Conservation (phyloP, 1,139 yeast species). For the Zygoascus meyerae region DNA sequence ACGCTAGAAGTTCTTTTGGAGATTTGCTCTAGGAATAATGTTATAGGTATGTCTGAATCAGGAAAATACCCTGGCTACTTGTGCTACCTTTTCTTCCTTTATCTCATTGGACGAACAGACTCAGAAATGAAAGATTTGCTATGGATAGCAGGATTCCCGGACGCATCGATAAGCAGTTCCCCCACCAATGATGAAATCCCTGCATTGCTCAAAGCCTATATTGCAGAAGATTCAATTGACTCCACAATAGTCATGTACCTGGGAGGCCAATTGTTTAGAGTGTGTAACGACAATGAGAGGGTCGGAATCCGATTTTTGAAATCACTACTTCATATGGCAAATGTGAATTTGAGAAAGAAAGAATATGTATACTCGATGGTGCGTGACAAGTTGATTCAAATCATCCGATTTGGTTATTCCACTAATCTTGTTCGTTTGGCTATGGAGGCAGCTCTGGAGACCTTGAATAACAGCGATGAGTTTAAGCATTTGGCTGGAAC, state of each 20-base stretch:
- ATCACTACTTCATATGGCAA: constrained; percentile 41
- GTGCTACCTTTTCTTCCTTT: constrained; percentile 53
- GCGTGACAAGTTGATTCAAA: constrained; percentile 19
- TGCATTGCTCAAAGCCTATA: constrained; percentile 49
- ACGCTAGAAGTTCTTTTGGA: constrained; percentile 48
- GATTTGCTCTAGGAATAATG: constrained; percentile 38
- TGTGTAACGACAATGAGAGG: constrained; percentile 47
- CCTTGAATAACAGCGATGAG: constrained; percentile 19
- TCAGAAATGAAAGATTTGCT: constrained; percentile 44
- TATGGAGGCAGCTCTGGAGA: constrained; percentile 19
- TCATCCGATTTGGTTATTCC: constrained; percentile 22
- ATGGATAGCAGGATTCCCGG: constrained; percentile 43
- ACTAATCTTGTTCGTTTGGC: constrained; percentile 19
- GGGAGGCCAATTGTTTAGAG: constrained; percentile 48
- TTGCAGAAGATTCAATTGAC: constrained; percentile 38
- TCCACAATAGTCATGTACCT: constrained; percentile 47
- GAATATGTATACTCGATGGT: constrained; percentile 25
- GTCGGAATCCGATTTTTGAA: constrained; percentile 50
- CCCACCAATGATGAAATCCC: constrained; percentile 38
- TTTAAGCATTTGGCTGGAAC: constrained; percentile 17
- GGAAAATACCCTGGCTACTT: constrained; percentile 23
- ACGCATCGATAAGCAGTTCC: constrained; percentile 28
- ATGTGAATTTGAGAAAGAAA: constrained; percentile 23
- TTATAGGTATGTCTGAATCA: constrained; percentile 15
- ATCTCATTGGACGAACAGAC: constrained; percentile 45